phyloP scores from a whole-genome alignment of 2,329 filamentous ascomycete species.

The Fusarium algeriense region DNA sequence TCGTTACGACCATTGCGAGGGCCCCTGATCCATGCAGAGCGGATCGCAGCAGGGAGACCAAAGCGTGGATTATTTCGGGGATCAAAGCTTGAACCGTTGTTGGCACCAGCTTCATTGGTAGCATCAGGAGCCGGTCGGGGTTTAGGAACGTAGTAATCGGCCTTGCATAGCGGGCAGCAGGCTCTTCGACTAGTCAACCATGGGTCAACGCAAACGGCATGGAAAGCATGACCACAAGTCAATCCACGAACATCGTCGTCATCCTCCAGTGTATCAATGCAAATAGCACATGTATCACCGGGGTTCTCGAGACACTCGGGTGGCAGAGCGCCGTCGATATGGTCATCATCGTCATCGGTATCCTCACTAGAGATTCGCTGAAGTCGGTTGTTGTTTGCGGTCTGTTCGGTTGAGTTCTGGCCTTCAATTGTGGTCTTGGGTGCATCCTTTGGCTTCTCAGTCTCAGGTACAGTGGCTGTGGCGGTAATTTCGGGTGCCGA shows the following conservation, averaged over 20 bases:
- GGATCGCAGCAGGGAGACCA: conserved; percentile 61
- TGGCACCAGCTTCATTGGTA: conserved; percentile 51
- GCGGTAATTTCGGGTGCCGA: conserved; percentile 33
- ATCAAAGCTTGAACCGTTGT: conserved; percentile 46
- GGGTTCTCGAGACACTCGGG: conserved; percentile 84
- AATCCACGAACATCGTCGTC: conserved; percentile 95
- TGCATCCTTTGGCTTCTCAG: conserved; percentile 41
- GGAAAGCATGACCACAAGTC: conserved; percentile 97
- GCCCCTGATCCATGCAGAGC: conserved; percentile 55
- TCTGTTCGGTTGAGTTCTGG: conserved; percentile 43
- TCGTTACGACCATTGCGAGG: conserved; percentile 18
- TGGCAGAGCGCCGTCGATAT: conserved; percentile 84
- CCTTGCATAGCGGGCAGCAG: conserved; percentile 97
- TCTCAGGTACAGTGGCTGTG: conserved; percentile 32
- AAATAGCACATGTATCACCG: conserved; percentile 96
- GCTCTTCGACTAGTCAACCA: conserved; percentile 95
- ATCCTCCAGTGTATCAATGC: conserved; percentile 92
- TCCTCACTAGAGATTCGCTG: conserved; percentile 63
- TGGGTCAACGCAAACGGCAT: conserved; percentile 93
- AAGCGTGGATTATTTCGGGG: conserved; percentile 59
- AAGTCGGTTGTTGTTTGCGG: conserved; percentile 47
- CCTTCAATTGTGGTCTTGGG: conserved; percentile 35
- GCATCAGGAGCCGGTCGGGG: conserved; percentile 71
- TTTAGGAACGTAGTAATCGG: conserved; percentile 96
- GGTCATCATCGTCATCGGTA: conserved; percentile 78